Conservation (phyloP, 768 basidiomycete genomes). For the Thelephora aurantiotincta region DNA sequence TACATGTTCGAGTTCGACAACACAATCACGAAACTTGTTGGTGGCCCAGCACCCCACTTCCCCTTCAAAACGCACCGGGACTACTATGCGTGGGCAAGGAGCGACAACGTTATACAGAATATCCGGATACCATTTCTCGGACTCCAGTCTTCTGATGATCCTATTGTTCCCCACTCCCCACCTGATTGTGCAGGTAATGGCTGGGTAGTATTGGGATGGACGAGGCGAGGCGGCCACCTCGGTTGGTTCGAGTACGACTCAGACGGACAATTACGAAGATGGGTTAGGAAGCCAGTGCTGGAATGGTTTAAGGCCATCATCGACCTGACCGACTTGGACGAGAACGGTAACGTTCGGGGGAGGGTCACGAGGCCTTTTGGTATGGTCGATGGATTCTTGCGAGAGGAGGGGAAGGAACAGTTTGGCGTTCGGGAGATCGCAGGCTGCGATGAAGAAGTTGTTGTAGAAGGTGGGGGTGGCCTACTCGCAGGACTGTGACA, state of each 20-base stretch:
- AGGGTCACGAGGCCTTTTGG: conserved; percentile 21
- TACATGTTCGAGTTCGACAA: conserved; percentile 47
- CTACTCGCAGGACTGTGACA: conserved; percentile 46
- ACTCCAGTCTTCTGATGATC: conserved; percentile 67
- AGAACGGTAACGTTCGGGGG: conserved; percentile 29
- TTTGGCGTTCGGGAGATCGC: conserved; percentile 46
- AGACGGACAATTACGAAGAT: conserved; percentile 24
- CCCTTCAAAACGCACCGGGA: conserved; percentile 29
- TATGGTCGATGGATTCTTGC: conserved; percentile 45
- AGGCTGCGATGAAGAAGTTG: conserved; percentile 31
- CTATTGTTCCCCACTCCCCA: conserved; percentile 53
- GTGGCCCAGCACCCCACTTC: conserved; percentile 40
- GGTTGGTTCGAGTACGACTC: conserved; percentile 64
- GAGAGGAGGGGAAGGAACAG: conserved; percentile 39
- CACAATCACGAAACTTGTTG: conserved; percentile 49
- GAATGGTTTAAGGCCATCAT: conserved; percentile 47
- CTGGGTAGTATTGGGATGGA: conserved; percentile 45
- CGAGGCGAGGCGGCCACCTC: conserved; percentile 58
- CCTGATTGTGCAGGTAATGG: conserved; percentile 37
- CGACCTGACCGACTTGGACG: conserved; percentile 18
- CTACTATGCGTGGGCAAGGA: conserved; percentile 41
- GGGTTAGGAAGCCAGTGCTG: conserved; percentile 58
- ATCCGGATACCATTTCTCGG: conserved; percentile 64
- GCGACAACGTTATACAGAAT: conserved; percentile 40
- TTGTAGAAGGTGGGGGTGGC: conserved; percentile 37